Evolutionary conservation across 139 green algal species (phyloP).

Genomic region (Chlamydomonas applanata): DNA sequence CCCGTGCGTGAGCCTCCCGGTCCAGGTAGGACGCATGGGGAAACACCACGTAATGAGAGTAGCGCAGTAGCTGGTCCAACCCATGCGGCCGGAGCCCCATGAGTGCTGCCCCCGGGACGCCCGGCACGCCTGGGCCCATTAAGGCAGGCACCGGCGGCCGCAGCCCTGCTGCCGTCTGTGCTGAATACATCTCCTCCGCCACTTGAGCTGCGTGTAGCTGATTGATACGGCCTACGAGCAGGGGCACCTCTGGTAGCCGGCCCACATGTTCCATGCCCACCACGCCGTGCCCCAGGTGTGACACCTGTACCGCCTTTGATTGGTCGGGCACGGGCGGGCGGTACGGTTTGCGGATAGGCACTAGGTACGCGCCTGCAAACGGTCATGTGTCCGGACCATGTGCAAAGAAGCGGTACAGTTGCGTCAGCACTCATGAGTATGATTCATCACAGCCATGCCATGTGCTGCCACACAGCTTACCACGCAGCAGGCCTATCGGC

Average conservation of each 20-base stretch:
- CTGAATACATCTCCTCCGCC: background rate
- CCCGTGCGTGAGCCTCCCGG: conserved; percentile 33
- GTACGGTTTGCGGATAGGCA: conserved; percentile 39
- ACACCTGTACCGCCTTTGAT: conserved; percentile 22
- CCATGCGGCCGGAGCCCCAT: background rate
- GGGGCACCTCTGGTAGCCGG: conserved; percentile 21
- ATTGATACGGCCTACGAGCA: conserved; percentile 25
- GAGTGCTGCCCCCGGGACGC: background rate
- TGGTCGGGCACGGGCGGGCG: conserved; percentile 36
- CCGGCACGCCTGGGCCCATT: background rate
- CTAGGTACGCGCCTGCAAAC: conserved; percentile 36
- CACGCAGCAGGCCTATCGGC: too few species aligned
- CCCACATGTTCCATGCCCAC: conserved; percentile 34
- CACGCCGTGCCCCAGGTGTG: conserved; percentile 41
- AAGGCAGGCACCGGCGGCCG: background rate
- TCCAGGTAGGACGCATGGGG: conserved; percentile 38
- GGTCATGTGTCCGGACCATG: background rate
- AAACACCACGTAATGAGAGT: conserved; percentile 41
- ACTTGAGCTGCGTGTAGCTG: conserved; percentile 20
- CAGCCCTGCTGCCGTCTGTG: background rate
- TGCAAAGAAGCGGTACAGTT: too few species aligned
- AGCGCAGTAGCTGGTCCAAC: conserved; percentile 32
- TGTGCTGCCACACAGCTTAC: too few species aligned
- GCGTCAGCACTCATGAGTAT: too few species aligned
- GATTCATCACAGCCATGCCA: too few species aligned